These are phyloP conservation scores for Sporisorium graminicola DNA, from an alignment of 1,284 basidiomycete species.

Conservation along the genomic window DNA sequence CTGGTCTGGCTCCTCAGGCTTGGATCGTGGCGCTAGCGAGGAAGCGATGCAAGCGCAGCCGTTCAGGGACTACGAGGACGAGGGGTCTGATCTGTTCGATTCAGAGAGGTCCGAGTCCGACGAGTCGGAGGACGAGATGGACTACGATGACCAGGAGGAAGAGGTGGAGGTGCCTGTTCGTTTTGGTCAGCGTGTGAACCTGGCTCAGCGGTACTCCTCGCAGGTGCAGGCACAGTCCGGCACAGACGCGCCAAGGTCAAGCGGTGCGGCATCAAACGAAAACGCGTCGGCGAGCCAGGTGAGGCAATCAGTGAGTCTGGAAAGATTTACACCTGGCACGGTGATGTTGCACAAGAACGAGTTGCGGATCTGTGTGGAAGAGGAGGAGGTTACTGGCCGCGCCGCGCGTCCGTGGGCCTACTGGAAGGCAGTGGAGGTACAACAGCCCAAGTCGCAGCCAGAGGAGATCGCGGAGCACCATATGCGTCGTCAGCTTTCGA, in stretches of 20 bases:
- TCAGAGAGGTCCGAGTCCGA: conserved; percentile 24
- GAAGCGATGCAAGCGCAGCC: background rate
- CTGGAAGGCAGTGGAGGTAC: conserved; percentile 45
- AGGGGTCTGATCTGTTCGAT: conserved; percentile 41
- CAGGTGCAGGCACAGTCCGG: background rate
- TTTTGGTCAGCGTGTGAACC: conserved; percentile 35
- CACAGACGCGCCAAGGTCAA: background rate
- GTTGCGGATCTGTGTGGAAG: conserved; percentile 29
- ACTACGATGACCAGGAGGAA: conserved; percentile 19
- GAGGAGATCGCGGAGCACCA: conserved; percentile 5
- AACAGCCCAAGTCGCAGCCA: conserved; percentile 1
- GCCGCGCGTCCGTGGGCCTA: conserved; percentile 6
- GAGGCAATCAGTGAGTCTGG: conserved; percentile 18
- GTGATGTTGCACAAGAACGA: conserved; percentile 24
- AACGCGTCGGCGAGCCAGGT: conserved; percentile 4
- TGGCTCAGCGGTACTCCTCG: conserved; percentile 8
- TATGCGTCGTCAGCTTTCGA: conserved; percentile 29
- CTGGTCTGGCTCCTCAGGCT: conserved; percentile 29
- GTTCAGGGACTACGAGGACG: conserved; percentile 50
- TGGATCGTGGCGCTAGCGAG: conserved; percentile 1
- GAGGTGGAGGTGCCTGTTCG: conserved; percentile 38
- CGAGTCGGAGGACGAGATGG: conserved; percentile 30
- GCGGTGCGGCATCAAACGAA: too few relatives aligned
- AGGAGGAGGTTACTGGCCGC: background rate
- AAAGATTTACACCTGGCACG: conserved; percentile 18